phyloP scores from a whole-genome alignment of 83 land plant species.

The Diphasiastrum complanatum region DNA sequence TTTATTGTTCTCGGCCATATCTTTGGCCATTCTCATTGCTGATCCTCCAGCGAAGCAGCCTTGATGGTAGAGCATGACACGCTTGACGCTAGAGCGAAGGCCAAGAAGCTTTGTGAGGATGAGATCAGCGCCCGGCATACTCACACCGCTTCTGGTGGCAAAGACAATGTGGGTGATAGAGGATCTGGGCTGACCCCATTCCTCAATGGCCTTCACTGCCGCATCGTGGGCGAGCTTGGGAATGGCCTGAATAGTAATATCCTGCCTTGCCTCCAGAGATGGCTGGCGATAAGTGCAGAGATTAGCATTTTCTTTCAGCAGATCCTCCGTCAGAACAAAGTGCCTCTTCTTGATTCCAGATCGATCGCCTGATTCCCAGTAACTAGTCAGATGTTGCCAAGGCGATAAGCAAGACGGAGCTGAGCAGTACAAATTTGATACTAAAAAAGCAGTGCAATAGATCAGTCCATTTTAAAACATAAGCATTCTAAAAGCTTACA shows the following conservation, averaged over 20 bases:
- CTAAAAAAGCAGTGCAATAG: not conserved
- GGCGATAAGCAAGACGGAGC: not conserved
- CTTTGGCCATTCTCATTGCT: conserved; percentile 54
- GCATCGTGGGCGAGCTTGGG: conserved; percentile 51
- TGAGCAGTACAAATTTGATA: not conserved
- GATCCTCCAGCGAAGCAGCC: no score
- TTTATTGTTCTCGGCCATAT: conserved; percentile 52
- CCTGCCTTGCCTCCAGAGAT: conserved; percentile 48
- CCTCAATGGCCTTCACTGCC: conserved; percentile 50
- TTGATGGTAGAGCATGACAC: not conserved
- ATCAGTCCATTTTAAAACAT: not conserved
- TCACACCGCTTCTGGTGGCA: conserved; percentile 44
- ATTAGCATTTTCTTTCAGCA: conserved; percentile 4
- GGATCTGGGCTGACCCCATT: conserved; percentile 60
- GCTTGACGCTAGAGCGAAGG: conserved; percentile 11
- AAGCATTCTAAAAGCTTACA: not conserved
- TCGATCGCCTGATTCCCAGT: conserved; percentile 10
- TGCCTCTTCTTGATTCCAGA: conserved; percentile 22
- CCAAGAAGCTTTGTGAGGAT: conserved; percentile 49
- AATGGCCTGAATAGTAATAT: conserved; percentile 50
- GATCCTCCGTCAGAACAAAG: conserved; percentile 14
- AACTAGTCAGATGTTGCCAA: not conserved
- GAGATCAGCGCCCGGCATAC: conserved; percentile 68
- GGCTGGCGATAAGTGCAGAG: conserved; percentile 7
- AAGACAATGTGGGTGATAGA: conserved; percentile 56